Base-by-base conservation (phyloP, 768 basidiomycete genomes). In the Infundibulicybe gibba region DNA sequence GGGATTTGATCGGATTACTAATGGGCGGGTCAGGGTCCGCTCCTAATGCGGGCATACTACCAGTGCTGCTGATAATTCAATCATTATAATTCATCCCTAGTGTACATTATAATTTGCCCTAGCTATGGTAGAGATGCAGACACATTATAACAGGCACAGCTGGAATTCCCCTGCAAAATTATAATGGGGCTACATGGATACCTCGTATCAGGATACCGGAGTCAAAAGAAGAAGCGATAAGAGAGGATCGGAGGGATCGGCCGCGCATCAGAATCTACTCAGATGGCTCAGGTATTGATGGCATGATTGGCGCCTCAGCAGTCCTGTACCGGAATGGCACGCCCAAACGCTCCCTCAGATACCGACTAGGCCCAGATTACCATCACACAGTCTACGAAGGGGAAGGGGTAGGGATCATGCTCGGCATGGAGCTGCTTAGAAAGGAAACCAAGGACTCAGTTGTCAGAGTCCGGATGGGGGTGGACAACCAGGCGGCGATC, bases 351-450 rank as follows among this genome's bases (percentile, higher is more conserved):
- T 47, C 43, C 1, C 40, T 58, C n/a, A 12, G 42, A 14, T 54
- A 42, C 48, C 43, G 48, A 15, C 39, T 60, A 11, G 57, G 59
- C 12, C 21, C 44, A 13, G 41, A 44, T 1, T 21, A 31, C 13
- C 14, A 43, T 1, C 49, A 54, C 39, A 56, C 48, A 4, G 44
- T 50, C 9, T 53, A 52, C 40, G 51, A 60, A 41, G 54, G 47
- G n/a, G 53, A 60, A 32, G 42, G 25, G n/a, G 40, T 53, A 6
- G 52, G 54, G 4, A 12, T 41, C 6, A 38, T 50, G 5, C 38
- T 58, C 9, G 55, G 42, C 6, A 12, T 53, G n/a, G 37, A 58
- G n/a, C 39, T 54, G 1, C 44, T 54, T 6, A 10, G 21, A 4
- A 39, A 43, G 11, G 40, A 25, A 17, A 21, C 15, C 2, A 11